Percentiles rank a stretch among this genome's conserved stretches.
Conservation (phyloP, 2,329 filamentous ascomycete species). For the Lecanicillium sp. region DNA sequence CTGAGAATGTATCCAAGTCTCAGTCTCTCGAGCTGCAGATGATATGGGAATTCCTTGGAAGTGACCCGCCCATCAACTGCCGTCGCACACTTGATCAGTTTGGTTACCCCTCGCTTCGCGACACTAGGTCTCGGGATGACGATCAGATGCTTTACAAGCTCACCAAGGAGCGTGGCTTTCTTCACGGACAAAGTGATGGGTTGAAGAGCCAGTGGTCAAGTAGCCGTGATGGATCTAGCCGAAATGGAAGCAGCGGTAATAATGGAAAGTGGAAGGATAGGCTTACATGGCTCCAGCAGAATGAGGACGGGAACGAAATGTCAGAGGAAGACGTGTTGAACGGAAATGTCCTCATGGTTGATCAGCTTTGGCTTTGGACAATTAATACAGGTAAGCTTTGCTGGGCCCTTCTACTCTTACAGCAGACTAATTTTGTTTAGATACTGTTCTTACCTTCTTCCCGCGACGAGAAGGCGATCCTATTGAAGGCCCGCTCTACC, state of each 20-base stretch:
- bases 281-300: constrained; percentile 11
- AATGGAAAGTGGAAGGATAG: constrained; percentile 20
- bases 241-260: constrained; percentile 17
- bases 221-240: constrained; percentile 17
- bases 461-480: constrained; percentile 45
- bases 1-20: constrained; percentile 41
- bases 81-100: constrained; percentile 56
- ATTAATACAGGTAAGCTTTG: constrained; percentile 41
- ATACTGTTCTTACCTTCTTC: constrained; percentile 46
- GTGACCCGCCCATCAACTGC: constrained; percentile 53
- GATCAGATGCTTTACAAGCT: constrained; percentile 63
- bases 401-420: not conserved
- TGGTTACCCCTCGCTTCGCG: constrained; percentile 51
- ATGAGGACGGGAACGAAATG: constrained; percentile 11
- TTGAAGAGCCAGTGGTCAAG: constrained; percentile 22
- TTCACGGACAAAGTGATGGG: constrained; percentile 13
- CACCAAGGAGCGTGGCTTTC: constrained; percentile 37
- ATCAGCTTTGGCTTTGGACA: constrained; percentile 56
- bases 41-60: constrained; percentile 54
- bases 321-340: constrained; percentile 31
- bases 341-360: constrained; percentile 57
- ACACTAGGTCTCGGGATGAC: constrained; percentile 52
- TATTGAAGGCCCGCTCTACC: constrained; percentile 45
- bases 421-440: constrained; percentile 19
- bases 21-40: constrained; percentile 50